Base-by-base conservation (phyloP, 139 green algal genomes). In the Dunaliella sp. region DNA sequence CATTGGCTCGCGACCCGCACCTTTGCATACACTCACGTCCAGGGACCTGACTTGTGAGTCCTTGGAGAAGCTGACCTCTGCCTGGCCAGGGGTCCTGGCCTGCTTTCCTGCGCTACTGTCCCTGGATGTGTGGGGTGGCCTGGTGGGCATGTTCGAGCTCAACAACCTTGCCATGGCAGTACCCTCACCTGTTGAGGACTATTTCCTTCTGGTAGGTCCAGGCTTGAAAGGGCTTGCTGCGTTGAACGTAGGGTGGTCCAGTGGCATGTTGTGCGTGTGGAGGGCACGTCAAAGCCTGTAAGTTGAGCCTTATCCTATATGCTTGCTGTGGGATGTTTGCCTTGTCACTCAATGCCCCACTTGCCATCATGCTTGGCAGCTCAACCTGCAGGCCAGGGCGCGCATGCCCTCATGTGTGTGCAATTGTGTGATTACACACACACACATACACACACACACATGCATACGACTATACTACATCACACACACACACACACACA, bases 71-170 rank as follows among this genome's bases (percentile, higher is more conserved):
- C 92, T 98, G n/a, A 59, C 65, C 0, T 79, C 81, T 0, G 94
- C 86, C 0, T 38, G 81, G 36, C 85, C 85, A 3, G 85, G 59
- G 1, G 80, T 84, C 34, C 35, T 36, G 1, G 79, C 85, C 7
- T 33, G 3, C 35, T 82, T 34, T 24, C 85, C 85, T 0, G n/a
- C 85, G 34, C 57, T 87, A 57, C 22, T 86, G 34, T 83, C 78
- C 65, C 58, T 57, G 30, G 73, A 31, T 2, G 58, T 38, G 30
- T 89, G 82, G 72, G 95, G 90, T 77, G 89, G 80, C 80, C 88
- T 99, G 72, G 89, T 98, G 12, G 97, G 97, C 83, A 98, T 99
- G 95, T 99, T 99, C 92, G 97, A 99, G 93, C 90, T 98, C 7
- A 99, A 99, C 93, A 99, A 99, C 92, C 88, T 99, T 28, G 92